Evolutionary conservation across 306 rosid genomes (phyloP).

Genomic region (Dalbergia oliveri): DNA sequence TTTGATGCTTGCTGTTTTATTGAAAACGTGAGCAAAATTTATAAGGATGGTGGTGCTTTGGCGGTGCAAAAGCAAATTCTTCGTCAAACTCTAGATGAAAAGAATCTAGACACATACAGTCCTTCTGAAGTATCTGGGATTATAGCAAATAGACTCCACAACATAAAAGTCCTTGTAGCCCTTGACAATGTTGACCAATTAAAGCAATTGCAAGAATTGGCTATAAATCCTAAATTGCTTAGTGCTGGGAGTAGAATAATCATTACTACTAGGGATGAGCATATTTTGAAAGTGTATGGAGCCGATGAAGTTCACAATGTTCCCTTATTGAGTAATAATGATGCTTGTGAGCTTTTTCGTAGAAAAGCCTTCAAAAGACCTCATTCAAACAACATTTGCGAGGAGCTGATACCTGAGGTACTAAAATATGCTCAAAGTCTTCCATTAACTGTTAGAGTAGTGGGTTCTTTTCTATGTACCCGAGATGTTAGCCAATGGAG

Average conservation of each 20-base stretch:
- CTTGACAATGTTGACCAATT: neutral
- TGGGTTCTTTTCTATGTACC: neutral
- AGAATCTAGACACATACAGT: neutral
- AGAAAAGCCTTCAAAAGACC: constrained; percentile 16
- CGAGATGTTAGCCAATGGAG: neutral
- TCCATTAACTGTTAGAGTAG: neutral
- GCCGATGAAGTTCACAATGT: neutral
- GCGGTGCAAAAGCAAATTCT: neutral
- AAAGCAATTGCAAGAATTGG: neutral
- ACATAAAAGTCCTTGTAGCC: neutral
- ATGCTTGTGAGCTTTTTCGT: neutral
- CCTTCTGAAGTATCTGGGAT: neutral
- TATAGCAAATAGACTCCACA: neutral
- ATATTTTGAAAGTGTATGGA: neutral
- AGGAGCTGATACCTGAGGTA: neutral
- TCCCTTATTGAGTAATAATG: neutral
- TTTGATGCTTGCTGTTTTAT: neutral
- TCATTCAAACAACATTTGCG: neutral
- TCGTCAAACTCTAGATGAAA: neutral
- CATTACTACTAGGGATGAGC: neutral
- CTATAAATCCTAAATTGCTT: neutral
- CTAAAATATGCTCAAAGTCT: neutral
- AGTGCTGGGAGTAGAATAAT: neutral
- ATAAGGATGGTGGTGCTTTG: neutral
- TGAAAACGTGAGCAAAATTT: neutral